phyloP scores from a whole-genome alignment of 768 basidiomycete genomes.

The Tephrocybe sp. region DNA sequence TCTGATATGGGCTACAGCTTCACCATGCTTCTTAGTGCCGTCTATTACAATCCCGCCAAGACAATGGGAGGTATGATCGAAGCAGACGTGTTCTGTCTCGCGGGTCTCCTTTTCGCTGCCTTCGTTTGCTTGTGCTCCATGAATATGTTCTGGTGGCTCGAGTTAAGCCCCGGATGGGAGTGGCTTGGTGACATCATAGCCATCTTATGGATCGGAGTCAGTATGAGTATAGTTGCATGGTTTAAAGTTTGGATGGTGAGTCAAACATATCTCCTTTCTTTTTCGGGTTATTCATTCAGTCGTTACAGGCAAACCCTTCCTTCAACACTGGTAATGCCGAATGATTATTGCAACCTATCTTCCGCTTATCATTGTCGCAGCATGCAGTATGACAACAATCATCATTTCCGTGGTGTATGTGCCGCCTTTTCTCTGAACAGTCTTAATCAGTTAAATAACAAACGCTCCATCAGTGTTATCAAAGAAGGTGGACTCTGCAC shows the following conservation, averaged over 20 bases:
- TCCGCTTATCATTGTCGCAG: conserved; percentile 32
- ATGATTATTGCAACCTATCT: not conserved
- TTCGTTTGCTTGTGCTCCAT: conserved; percentile 76
- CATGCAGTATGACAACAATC: conserved; percentile 83
- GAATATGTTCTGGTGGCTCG: conserved; percentile 78
- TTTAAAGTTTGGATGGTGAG: conserved; percentile 85
- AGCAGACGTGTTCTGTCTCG: conserved; percentile 78
- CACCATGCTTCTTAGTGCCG: conserved; percentile 44
- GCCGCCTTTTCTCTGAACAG: not conserved
- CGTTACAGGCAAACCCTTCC: conserved; percentile 61
- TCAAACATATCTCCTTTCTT: not conserved
- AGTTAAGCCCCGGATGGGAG: conserved; percentile 67
- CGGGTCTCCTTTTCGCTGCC: conserved; percentile 69
- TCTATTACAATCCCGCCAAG: conserved; percentile 94
- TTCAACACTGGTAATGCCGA: conserved; percentile 77
- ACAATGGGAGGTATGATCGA: conserved; percentile 93
- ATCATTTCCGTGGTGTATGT: conserved; percentile 81
- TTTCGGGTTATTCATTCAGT: not conserved
- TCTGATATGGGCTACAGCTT: not conserved
- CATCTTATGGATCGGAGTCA: conserved; percentile 80
- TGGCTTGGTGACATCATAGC: conserved; percentile 74
- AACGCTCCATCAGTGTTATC: conserved; percentile 56
- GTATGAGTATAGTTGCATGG: conserved; percentile 84
- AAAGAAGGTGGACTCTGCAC: conserved; percentile 85
- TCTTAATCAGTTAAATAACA: conserved; percentile 6